A percentile compares a stretch with the other conserved stretches of the same genome.
Evolutionary conservation across 2,329 filamentous ascomycete species (phyloP).

Genomic region (Fusarium nurragi): DNA sequence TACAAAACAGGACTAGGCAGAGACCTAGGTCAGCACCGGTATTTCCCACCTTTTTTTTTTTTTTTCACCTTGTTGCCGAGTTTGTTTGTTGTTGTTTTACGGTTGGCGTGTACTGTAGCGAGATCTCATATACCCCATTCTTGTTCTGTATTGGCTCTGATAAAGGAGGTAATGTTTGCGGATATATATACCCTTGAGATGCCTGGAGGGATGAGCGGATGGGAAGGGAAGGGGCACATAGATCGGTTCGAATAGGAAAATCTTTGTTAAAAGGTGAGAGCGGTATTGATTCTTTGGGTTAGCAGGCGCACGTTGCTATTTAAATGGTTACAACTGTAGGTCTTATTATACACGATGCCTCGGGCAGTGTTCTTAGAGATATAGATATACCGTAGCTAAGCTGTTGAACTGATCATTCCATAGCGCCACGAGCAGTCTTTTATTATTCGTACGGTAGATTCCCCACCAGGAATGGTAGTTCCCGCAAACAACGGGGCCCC

Average conservation of each 20-base stretch:
- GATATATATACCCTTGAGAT: slow-evolving; percentile 24
- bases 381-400: not conserved
- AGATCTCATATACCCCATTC: slow-evolving; percentile 20
- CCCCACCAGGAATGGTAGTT: slow-evolving; percentile 27
- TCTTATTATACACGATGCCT: not conserved
- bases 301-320: not conserved
- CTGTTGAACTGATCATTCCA: not conserved
- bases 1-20: slow-evolving; percentile 33
- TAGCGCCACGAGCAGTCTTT: not conserved
- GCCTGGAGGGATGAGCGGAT: not conserved
- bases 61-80: not conserved
- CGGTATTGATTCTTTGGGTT: not conserved
- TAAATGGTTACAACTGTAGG: not conserved
- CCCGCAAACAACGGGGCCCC: slow-evolving; percentile 10
- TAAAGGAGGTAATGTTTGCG: slow-evolving; percentile 19
- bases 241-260: slow-evolving; percentile 1
- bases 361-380: not conserved
- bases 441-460: slow-evolving; percentile 21
- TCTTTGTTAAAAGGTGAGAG: slow-evolving; percentile 1
- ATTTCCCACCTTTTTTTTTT: not conserved
- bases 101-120: slow-evolving; percentile 5
- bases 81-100: slow-evolving; percentile 4
- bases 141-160: slow-evolving; percentile 18
- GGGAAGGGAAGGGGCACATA: slow-evolving; percentile 11
- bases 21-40: slow-evolving; percentile 17